Evolutionary conservation across 1,139 yeast genomes (phyloP), one percentile per base, ranked within the genome.

Genomic region (Hyphopichia fennica): DNA sequence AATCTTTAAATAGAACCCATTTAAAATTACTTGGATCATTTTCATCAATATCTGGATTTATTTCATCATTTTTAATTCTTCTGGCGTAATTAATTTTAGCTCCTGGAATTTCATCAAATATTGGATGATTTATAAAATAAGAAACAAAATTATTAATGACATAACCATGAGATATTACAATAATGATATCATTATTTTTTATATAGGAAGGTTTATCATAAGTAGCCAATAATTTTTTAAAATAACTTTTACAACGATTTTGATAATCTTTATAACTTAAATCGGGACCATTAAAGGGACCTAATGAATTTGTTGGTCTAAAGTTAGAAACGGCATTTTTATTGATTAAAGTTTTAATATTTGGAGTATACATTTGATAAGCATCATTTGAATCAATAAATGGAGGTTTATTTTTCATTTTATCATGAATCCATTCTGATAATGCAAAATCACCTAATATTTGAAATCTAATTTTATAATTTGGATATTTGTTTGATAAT

Each of bases 371-470:
- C 77, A 73, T 70, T 46, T 70, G 67, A 52, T 73, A 73, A 5
- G 77, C 78, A 49, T 72, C 77, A 44, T 69, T 69, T 30, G 76
- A 68, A 53, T 72, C 78, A 22, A 57, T 48, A 45, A 69, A 71
- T 3, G 77, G 77, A 5, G 78, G 77, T 47, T 71, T 68, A 41
- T 68, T 62, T 40, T 57, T 58, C 78, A 72, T 72, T 38, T 66
- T 62, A 43, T 72, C 77, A 46, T 73, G 78, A 45, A 73, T 62
- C 79, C 79, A 73, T 50, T 73, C 79, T 39, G 73, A 65, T 29
- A 72, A 56, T 13, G 78, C 78, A 59, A 73, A 72, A 52, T 73
- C 79, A 2, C 77, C 74, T 39, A 72, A 52, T 27, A 73, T 56
- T 46, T 69, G 78, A 52, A 65, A 71, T 48, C 72, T 52, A 20